Conservation (phyloP, 371 early-diverging fungal genomes). For the Mortierella sp. region DNA sequence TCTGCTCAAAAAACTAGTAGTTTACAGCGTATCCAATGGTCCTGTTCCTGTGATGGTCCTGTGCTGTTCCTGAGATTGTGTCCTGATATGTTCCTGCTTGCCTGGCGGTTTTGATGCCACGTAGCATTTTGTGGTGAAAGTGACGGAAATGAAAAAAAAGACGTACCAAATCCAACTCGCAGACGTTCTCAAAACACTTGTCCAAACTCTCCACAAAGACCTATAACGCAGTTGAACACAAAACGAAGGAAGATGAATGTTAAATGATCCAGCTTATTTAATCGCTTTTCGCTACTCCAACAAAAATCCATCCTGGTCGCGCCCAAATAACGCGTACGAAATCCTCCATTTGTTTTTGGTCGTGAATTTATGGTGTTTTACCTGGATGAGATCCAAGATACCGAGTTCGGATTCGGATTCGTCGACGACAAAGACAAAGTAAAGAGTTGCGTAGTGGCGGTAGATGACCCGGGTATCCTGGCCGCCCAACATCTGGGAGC, state of each 20-base stretch:
- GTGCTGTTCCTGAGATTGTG: background rate
- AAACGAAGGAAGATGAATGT: background rate
- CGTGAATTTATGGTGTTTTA: conserved; percentile 28
- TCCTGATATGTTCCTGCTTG: background rate
- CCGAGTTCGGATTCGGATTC: conserved; percentile 95
- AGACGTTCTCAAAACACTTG: conserved; percentile 94
- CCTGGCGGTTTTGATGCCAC: too few species aligned
- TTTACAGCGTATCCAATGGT: too few species aligned
- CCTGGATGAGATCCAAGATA: conserved; percentile 94
- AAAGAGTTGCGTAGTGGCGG: conserved; percentile 93
- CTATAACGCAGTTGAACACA: conserved; percentile 56
- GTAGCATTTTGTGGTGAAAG: too few species aligned
- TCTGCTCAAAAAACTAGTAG: too few species aligned
- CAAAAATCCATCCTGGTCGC: background rate
- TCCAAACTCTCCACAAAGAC: conserved; percentile 97
- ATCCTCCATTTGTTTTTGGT: background rate
- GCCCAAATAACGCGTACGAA: background rate
- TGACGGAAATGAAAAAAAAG: background rate
- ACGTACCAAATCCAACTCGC: conserved; percentile 93
- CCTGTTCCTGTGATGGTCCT: too few species aligned
- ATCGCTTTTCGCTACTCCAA: too few species aligned
- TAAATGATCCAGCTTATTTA: background rate
- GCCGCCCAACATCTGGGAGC: conserved; percentile 86
- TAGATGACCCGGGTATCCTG: conserved; percentile 93
- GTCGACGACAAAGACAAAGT: conserved; percentile 97